Evolutionary conservation across 208 protist genomes (phyloP), one percentile per base, ranked within the genome.

Genomic region (Novymonas esmeraldas): DNA sequence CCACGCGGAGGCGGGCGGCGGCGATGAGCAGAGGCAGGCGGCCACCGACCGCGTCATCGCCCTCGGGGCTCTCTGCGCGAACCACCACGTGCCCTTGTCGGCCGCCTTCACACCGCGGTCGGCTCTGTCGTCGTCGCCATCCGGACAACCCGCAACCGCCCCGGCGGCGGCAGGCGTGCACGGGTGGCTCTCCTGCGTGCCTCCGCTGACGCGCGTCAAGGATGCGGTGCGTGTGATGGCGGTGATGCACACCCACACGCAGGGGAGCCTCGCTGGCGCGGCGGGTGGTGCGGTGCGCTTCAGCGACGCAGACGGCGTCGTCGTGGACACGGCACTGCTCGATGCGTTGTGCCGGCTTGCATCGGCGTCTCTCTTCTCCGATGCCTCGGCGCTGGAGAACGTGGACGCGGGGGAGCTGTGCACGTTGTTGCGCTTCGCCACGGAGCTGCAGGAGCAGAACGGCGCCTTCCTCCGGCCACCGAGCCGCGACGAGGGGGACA

Each of bases 361-460:
- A 26, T 46, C 52, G n/a, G 26, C 70, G 2, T 39, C 59, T 4
- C 61, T 89, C 18, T 90, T 93, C 60, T 69, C 62, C 2, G 54
- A 58, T 28, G 51, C 42, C 6, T 76, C 84, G 20, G 74, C 82
- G 6, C 51, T 95, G 29, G 64, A 71, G 31, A 86, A 95, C 70
- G 79, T 95, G 3, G 80, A 80, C 29, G 90, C 84, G 44, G 49
- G 24, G 4, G 79, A 91, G 33, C 59, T 95, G 22, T 87, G 83
- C 49, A 62, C 77, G 3, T 24, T 89, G 20, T 55, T 93, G 74
- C 74, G 69, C 22, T 93, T 93, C 48, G 80, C 62, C 28, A 76
- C 81, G 3, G 64, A 73, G 39, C 42, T 95, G 26, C 70, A 70
- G 34, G 76, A 90, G 64, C 52, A 78, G 29, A 95, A 95, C 38